Evolutionary conservation across 169 alveolate genomes (phyloP), one percentile per base, ranked within the genome.

Genomic region (Cryptosporidium xiaoi): DNA sequence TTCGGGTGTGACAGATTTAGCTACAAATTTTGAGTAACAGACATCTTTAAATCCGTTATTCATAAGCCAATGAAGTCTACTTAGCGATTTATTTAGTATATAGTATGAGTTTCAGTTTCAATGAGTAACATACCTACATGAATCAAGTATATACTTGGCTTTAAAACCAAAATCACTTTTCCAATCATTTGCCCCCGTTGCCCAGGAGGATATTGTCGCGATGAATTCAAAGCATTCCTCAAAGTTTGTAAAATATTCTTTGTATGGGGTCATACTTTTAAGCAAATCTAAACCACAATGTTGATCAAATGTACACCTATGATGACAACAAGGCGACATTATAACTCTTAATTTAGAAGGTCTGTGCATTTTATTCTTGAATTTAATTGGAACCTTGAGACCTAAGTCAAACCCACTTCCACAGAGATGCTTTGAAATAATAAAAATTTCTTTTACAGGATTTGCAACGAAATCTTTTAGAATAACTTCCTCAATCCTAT

Each of bases 331-430:
- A 2, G 77, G 62, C 3, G 87, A 56, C 87, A 77, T 77, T 13
- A 62, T 36, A 20, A 77, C 36, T 10, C 46, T 48, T 10, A 77
- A 16, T 36, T 24, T 60, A 12, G 87, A 77, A 34, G 77, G 77
- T 46, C 50, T 77, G 20, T 48, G 27, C 69, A 77, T 33, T 56
- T 55, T 51, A 24, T 58, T 40, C 10, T 27, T 46, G 3, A 60
- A 68, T 10, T 20, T 24, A 18, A 40, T 18, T 15, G 87, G 15
- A 24, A 71, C 58, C 20, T 36, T 60, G 27, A 77, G 71, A 1
- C 77, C 87, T 18, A 77, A 60, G 20, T 77, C 87, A 13, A 77
- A 58, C 24, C 87, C 87, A 77, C 51, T 60, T 62, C 87, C 87
- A 62, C 87, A 77, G 1, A 77, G 66, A 77, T 77, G 87, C 44